phyloP scores from a whole-genome alignment of 352 stramenopile species.

The Pythium dissimile region DNA sequence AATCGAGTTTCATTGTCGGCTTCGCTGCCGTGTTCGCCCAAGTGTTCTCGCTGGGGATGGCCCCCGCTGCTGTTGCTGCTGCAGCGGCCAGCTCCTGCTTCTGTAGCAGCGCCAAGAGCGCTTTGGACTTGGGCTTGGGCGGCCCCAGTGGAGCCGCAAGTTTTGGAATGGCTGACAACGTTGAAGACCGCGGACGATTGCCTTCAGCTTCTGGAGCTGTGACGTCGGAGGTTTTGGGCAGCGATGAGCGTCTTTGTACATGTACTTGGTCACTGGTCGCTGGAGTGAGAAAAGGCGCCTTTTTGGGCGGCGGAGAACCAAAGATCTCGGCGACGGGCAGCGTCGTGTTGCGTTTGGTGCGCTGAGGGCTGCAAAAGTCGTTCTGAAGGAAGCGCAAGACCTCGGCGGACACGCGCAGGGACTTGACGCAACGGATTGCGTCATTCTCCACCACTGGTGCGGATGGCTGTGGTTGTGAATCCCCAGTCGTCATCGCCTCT shows the following conservation, averaged over 20 bases:
- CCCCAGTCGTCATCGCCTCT: no score
- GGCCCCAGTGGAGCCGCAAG: slow-evolving; percentile 2
- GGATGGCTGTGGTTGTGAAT: not conserved
- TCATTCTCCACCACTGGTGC: not conserved
- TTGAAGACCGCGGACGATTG: no score
- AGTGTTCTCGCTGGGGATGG: not conserved
- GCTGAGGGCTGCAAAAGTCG: slow-evolving; percentile 57
- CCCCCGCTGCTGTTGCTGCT: no score
- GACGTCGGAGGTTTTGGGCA: not conserved
- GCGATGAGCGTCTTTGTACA: slow-evolving; percentile 5
- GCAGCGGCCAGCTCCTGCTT: slow-evolving; percentile 10
- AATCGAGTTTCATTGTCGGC: slow-evolving; percentile 6
- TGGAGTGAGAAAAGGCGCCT: no score
- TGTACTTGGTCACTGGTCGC: no score
- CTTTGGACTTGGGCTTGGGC: slow-evolving; percentile 27
- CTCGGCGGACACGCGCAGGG: slow-evolving; percentile 52
- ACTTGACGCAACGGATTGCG: slow-evolving; percentile 42
- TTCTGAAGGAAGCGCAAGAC: slow-evolving; percentile 70
- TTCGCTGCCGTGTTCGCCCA: not conserved
- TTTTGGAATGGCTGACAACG: not conserved
- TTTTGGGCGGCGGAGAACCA: no score
- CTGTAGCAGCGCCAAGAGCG: slow-evolving; percentile 13
- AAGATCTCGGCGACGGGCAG: slow-evolving; percentile 9
- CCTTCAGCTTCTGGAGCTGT: not conserved
- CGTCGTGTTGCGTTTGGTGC: slow-evolving; percentile 14